These are phyloP conservation scores for Ceraceosorus guamensis DNA, from an alignment of 1,284 basidiomycete genomes.

Conservation along the genomic window DNA sequence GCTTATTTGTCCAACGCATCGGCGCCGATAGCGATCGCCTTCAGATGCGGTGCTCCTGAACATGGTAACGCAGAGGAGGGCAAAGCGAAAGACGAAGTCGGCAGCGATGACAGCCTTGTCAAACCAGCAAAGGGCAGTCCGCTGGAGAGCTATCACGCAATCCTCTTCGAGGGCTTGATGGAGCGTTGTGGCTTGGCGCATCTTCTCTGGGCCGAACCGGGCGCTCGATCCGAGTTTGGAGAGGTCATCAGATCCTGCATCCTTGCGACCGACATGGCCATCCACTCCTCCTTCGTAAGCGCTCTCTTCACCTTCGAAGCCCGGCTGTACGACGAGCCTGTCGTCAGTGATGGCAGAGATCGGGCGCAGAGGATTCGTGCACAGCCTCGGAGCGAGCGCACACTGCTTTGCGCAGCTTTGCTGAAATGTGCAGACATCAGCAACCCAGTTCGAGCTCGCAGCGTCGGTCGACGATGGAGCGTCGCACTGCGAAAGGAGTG, in stretches of 20 bases:
- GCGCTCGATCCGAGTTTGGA: background rate
- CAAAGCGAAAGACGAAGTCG: too few species aligned
- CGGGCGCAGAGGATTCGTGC: background rate
- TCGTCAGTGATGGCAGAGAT: too few species aligned
- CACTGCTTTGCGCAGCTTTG: background rate
- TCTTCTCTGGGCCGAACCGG: background rate
- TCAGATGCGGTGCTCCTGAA: background rate
- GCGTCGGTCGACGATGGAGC: background rate
- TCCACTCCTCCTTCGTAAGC: background rate
- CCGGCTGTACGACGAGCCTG: background rate
- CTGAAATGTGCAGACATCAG: background rate
- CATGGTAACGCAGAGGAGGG: too few species aligned
- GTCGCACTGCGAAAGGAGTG: background rate
- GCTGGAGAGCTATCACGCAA: background rate
- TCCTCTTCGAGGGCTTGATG: background rate
- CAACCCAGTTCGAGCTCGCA: background rate
- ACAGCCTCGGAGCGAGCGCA: background rate
- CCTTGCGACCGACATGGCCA: background rate
- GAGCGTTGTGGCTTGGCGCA: background rate
- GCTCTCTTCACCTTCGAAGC: background rate
- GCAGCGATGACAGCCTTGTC: background rate
- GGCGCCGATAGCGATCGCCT: background rate
- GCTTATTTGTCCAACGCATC: background rate
- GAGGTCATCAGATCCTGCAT: background rate
- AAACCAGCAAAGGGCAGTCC: background rate